Evolutionary conservation across 169 alveolate species (phyloP).

Genomic region (Cryptosporidium felis): DNA sequence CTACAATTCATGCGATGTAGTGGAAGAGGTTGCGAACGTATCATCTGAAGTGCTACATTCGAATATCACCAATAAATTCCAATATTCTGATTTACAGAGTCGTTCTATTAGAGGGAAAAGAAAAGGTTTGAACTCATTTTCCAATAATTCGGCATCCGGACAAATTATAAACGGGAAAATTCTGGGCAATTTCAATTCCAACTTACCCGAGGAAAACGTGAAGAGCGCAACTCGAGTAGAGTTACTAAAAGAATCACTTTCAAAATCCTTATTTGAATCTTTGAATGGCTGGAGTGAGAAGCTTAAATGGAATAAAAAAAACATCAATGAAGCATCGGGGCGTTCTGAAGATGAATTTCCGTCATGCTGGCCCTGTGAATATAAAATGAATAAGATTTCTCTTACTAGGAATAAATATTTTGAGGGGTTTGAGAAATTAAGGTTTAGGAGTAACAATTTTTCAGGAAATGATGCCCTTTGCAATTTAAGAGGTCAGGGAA

Average conservation of each 20-base stretch:
- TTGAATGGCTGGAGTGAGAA: conserved; percentile 9
- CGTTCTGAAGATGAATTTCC: background rate
- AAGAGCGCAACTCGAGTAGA: background rate
- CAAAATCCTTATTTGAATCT: background rate
- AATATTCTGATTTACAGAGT: background rate
- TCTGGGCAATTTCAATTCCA: background rate
- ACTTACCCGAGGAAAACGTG: background rate
- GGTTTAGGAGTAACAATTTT: background rate
- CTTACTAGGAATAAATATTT: conserved; percentile 18
- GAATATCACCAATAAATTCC: background rate
- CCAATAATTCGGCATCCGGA: background rate
- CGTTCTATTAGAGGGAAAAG: conserved; percentile 23
- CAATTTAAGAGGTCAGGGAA: background rate
- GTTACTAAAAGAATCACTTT: background rate
- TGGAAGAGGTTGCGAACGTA: conserved; percentile 25
- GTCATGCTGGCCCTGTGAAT: conserved; percentile 62
- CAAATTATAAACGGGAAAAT: background rate
- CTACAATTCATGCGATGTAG: conserved; percentile 32
- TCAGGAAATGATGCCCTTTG: background rate
- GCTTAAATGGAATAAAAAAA: background rate
- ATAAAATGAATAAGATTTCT: background rate
- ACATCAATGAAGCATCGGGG: background rate
- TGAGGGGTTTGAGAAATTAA: conserved; percentile 36
- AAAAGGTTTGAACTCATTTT: background rate
- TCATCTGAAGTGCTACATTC: background rate